phyloP scores from a whole-genome alignment of 495 filamentous ascomycete species.

The Penicillium cinerascens region DNA sequence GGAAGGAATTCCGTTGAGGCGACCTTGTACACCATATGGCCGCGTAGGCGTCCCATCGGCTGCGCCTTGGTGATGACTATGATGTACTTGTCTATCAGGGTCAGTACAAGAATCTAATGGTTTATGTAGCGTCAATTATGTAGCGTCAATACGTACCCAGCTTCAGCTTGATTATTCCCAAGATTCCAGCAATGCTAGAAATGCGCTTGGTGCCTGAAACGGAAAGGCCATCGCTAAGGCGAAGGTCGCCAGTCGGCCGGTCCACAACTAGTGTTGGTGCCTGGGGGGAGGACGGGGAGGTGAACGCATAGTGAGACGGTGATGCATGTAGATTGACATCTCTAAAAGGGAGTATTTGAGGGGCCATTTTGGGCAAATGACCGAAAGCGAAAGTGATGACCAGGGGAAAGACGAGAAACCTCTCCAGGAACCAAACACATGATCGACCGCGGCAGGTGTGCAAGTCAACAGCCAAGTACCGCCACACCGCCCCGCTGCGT shows the following conservation, averaged over 20 bases:
- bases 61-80: conserved; percentile 93
- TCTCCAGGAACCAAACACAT: conserved; percentile 26
- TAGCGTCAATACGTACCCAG: conserved; percentile 58
- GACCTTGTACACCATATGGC: conserved; percentile 91
- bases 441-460: conserved; percentile 16
- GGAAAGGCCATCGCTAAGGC: conserved; percentile 68
- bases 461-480: conserved; percentile 6
- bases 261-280: conserved; percentile 84
- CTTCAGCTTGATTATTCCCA: conserved; percentile 86
- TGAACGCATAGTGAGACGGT: conserved; percentile 89
- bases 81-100: conserved; percentile 80
- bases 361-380: conserved; percentile 46
- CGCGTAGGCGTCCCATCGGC: conserved; percentile 83
- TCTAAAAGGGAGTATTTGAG: conserved; percentile 70
- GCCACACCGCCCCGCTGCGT: conserved; percentile 32
- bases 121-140: not conserved
- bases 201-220: conserved; percentile 74
- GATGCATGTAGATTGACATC: conserved; percentile 96
- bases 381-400: conserved; percentile 1
- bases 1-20: conserved; percentile 89
- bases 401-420: conserved; percentile 5
- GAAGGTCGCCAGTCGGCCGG: conserved; percentile 86
- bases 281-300: conserved; percentile 87
- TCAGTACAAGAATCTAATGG: conserved; percentile 11
- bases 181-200: conserved; percentile 88